Conservation (phyloP, 2,329 filamentous ascomycete species). For the Neurospora sp. region DNA sequence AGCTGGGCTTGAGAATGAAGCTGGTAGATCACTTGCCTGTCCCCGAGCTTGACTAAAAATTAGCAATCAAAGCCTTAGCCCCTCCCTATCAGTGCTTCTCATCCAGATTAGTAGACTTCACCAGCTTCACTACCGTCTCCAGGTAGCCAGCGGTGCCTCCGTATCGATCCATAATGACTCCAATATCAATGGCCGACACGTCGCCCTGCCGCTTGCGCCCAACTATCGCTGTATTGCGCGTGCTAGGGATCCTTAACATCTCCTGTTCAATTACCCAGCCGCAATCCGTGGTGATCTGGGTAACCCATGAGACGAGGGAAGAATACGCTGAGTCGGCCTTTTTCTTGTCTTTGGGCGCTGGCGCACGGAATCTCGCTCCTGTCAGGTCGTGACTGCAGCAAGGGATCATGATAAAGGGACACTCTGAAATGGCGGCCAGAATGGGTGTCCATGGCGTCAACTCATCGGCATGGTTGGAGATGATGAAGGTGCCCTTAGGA, state of each 20-base stretch:
- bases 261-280: conserved; percentile 74
- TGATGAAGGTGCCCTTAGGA: conserved; percentile 69
- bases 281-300: conserved; percentile 57
- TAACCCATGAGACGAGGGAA: conserved; percentile 70
- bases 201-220: conserved; percentile 42
- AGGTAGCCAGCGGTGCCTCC: conserved; percentile 48
- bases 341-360: conserved; percentile 38
- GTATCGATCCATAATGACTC: conserved; percentile 37
- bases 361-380: conserved; percentile 63
- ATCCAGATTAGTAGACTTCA: conserved; percentile 30
- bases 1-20: conserved; percentile 58
- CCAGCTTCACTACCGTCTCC: conserved; percentile 50
- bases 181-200: conserved; percentile 27
- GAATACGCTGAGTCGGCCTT: conserved; percentile 64
- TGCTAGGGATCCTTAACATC: conserved; percentile 83
- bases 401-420: conserved; percentile 85
- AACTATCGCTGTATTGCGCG: conserved; percentile 73
- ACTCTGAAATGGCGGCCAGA: conserved; percentile 62
- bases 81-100: background rate
- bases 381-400: conserved; percentile 87
- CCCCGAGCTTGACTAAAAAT: conserved; percentile 46
- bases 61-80: background rate
- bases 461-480: conserved; percentile 96
- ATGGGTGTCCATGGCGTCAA: conserved; percentile 93
- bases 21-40: conserved; percentile 68